A percentile compares a stretch with the other conserved stretches of the same genome.
phyloP scores from a whole-genome alignment of 2,329 filamentous ascomycete species.

The Thermomyces lanuginosus region DNA sequence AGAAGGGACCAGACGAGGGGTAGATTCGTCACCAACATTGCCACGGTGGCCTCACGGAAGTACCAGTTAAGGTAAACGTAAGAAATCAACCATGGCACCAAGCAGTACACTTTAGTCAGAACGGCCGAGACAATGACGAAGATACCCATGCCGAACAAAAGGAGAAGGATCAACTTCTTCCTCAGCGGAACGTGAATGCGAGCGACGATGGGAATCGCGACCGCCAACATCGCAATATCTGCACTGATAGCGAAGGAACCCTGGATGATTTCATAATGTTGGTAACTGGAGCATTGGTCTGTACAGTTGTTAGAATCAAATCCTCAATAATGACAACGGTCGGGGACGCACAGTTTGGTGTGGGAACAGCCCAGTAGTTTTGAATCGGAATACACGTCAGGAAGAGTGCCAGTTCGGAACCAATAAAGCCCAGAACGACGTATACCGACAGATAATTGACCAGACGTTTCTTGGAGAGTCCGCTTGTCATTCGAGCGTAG shows the following conservation, averaged over 20 bases:
- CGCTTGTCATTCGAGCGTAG: constrained; percentile 34
- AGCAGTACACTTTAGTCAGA: constrained; percentile 34
- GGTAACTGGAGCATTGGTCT: constrained; percentile 29
- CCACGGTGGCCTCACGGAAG: constrained; percentile 30
- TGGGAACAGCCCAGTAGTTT: constrained; percentile 37
- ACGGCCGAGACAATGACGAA: constrained; percentile 35
- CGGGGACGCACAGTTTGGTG: constrained; percentile 15
- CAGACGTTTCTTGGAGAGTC: constrained; percentile 19
- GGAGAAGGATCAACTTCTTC: constrained; percentile 27
- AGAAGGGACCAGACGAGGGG: constrained; percentile 37
- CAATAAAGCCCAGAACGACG: constrained; percentile 31
- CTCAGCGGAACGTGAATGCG: constrained; percentile 24
- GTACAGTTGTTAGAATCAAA: neutral
- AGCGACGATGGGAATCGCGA: constrained; percentile 28
- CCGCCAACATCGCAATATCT: constrained; percentile 27
- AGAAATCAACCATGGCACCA: constrained; percentile 25
- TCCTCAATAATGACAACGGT: no score
- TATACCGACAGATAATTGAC: constrained; percentile 26
- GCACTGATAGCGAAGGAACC: constrained; percentile 31
- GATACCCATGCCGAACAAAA: constrained; percentile 30
- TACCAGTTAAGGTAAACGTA: constrained; percentile 34
- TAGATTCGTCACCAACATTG: constrained; percentile 35
- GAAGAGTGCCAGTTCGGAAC: constrained; percentile 35
- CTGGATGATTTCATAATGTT: constrained; percentile 31
- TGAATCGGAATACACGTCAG: constrained; percentile 35